Conservation (phyloP, 148 eudicot species). For the Cornus kousa region DNA sequence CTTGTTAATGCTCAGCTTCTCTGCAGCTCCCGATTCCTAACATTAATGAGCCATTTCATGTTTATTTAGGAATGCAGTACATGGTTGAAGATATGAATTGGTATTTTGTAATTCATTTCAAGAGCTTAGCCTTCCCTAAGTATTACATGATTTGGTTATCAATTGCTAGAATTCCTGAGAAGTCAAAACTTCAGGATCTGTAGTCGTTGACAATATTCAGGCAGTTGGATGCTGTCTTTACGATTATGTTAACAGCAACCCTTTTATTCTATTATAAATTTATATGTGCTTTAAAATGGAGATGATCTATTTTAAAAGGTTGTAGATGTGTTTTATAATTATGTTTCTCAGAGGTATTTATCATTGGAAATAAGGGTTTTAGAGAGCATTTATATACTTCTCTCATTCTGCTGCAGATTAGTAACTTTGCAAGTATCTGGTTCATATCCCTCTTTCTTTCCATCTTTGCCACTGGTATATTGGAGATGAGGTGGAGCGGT, state of each 20-base stretch:
- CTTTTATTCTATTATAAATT: not conserved
- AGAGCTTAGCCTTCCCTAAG: not conserved
- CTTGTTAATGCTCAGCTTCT: not conserved
- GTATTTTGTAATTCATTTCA: not conserved
- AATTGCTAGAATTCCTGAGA: not conserved
- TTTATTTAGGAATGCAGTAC: not conserved
- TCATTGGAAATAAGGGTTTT: not conserved
- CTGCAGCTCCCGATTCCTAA: not conserved
- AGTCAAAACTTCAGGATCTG: not conserved
- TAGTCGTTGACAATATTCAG: not conserved
- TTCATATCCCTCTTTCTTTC: constrained; percentile 65
- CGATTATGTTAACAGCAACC: not conserved
- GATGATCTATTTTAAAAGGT: not conserved
- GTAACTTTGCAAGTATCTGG: constrained; percentile 73
- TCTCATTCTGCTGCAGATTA: constrained; percentile 44
- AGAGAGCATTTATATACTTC: not conserved
- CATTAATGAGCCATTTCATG: not conserved
- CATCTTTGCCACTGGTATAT: constrained; percentile 67
- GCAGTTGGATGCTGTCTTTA: not conserved
- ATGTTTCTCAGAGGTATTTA: not conserved
- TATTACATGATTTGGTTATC: not conserved
- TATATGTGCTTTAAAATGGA: not conserved
- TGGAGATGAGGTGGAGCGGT: constrained; percentile 85
- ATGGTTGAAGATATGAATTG: not conserved
- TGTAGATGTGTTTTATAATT: not conserved